Base-by-base conservation (phyloP, 805 yeast genomes). In the Barnettozyma pratensis region DNA sequence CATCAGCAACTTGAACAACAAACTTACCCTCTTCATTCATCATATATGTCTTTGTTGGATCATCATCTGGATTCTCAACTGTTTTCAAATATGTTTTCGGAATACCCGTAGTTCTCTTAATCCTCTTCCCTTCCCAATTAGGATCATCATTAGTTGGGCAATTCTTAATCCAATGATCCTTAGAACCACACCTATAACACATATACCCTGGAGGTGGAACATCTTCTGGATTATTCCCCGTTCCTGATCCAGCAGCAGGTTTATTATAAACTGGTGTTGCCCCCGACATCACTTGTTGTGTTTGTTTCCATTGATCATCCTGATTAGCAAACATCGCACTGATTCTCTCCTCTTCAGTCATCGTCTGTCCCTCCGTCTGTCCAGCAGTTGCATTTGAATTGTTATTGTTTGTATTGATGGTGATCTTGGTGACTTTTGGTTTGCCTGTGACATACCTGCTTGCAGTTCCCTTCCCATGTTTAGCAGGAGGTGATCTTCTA, bases 81-180 rank as follows among this genome's bases (percentile, higher is more conserved):
- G 96, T 85, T 57, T 89, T 86, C 66, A 94, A 79, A 66, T 89
- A 89, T 34, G 95, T 85, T 66, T 85, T 86, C 2, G 99, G 99
- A 61, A 94, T 94, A 83, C 99, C 99, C 0, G 98, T 94, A 0
- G 97, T 91, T 58, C 96, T 78, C 58, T 87, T 85, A 43, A 94
- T 85, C 52, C 95, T 76, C 61, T 87, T 88, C 19, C 96, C 96
- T 62, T 92, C 98, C 76, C 90, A 90, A 58, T 81, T 87, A 2
- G 97, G 97, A 67, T 92, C 98, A 40, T 80, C 81, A 60, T 87
- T 85, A 4, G 96, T 88, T 0, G 99, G 99, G 72, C 99, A 94
- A 59, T 90, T 88, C 62, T 86, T 87, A 51, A 94, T 92, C 90
- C 96, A 92, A 66, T 94, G 99, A 48, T 89, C 94, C 66, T 89